Evolutionary conservation across 164 flowering plant genomes (phyloP), one percentile per base, ranked within the genome.

Genomic region (Stephania yunnanensis): DNA sequence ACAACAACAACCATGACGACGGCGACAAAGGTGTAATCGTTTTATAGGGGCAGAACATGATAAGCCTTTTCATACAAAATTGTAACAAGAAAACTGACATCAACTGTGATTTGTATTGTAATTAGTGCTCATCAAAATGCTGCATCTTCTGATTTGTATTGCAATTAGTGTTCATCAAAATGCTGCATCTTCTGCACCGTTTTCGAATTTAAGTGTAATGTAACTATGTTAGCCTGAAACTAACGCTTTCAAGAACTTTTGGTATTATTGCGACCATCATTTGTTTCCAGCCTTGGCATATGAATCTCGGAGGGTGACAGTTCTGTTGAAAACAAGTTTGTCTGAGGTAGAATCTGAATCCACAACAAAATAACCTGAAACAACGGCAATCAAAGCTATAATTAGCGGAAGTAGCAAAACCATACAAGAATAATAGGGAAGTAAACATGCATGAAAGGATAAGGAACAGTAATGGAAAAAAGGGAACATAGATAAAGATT

Each of bases 271-370:
- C 66, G 20, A 30, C 19, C 22, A 29, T 29, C 55, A 81, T 46
- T 77, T 83, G 74, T 74, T 91, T 46, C 90, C 95, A 73, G 79
- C 85, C 77, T 94, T 94, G 4, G 80, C 36, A 72, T 92, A 94
- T 70, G 90, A 87, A 71, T 94, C 98, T 22, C 89, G 80, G 22
- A 95, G 83, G 0, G 93, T 95, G 46, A 92, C 97, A 6, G 94
- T 92, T 69, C 97, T 83, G 77, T 92, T 90, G 82, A 92, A 95
- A 20, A 92, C 90, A 1, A 95, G 89, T 78, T 87, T 95, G 6
- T 87, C 97, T 10, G 87, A 65, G 0, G 88, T 86, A 19, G 97
- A 89, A 80, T 92, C 98, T 78, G 86, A 81, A 74, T 95, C 98
- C 19, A 89, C 94, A 19, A 75, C 80, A 70, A 95, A 92, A 80